These are phyloP conservation scores for Neurospora sp. DNA, from an alignment of 495 filamentous ascomycete species.

Conservation along the genomic window DNA sequence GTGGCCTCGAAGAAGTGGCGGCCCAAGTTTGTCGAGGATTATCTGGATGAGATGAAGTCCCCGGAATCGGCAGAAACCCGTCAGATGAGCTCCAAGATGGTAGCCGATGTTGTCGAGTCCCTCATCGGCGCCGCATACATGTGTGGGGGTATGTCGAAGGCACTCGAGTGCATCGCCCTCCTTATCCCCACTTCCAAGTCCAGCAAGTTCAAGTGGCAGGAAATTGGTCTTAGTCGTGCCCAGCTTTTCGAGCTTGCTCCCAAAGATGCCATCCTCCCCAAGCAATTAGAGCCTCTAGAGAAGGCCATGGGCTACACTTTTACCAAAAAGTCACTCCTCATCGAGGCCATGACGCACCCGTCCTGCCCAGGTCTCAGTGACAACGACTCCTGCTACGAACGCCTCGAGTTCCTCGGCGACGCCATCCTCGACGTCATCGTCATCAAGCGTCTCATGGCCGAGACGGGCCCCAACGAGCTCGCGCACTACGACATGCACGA, in stretches of 20 bases:
- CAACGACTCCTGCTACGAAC: slow-evolving; percentile 59
- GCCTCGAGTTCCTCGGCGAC: slow-evolving; percentile 88
- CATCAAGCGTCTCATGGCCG: slow-evolving; percentile 32
- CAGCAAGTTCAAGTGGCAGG: slow-evolving; percentile 44
- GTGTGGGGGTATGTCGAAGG: slow-evolving; percentile 57
- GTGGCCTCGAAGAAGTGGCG: slow-evolving; percentile 52
- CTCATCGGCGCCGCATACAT: slow-evolving; percentile 71
- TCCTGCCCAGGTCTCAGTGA: slow-evolving; percentile 42
- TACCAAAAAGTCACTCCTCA: slow-evolving; percentile 54
- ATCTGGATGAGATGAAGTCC: slow-evolving; percentile 19
- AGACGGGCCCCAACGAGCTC: slow-evolving; percentile 30
- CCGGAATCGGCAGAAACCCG: slow-evolving; percentile 13
- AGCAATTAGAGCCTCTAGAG: slow-evolving; percentile 36
- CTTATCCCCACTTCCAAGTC: slow-evolving; percentile 42
- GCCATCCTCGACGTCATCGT: slow-evolving; percentile 75
- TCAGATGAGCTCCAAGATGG: slow-evolving; percentile 60
- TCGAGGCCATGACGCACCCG: slow-evolving; percentile 79
- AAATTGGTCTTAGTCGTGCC: slow-evolving; percentile 21
- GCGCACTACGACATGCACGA: slow-evolving; percentile 60
- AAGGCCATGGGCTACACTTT: slow-evolving; percentile 61
- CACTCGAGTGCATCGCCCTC: slow-evolving; percentile 50
- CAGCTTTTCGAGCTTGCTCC: slow-evolving; percentile 24
- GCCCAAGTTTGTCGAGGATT: slow-evolving; percentile 50
- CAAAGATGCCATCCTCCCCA: slow-evolving; percentile 17
- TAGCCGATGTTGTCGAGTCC: slow-evolving; percentile 83